Conservation (phyloP, 2,329 filamentous ascomycete species). For the Microdochium trichocladiopsis region DNA sequence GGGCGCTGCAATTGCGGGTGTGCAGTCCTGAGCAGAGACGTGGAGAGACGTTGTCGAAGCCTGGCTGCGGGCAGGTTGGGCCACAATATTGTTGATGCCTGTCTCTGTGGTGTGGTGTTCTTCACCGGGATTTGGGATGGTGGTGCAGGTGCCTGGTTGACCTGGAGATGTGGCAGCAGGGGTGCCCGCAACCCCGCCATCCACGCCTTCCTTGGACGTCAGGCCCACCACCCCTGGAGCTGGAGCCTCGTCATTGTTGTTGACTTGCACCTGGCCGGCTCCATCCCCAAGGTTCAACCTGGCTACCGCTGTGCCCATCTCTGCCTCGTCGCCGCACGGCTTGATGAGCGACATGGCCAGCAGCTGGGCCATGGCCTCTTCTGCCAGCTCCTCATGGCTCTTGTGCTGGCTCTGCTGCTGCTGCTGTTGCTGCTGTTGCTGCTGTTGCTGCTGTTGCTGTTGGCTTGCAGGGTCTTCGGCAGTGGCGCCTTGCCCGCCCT, state of each 20-base stretch:
- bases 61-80: neutral
- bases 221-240: no score
- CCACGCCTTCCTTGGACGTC: no score
- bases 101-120: neutral
- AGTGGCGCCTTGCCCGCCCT: neutral
- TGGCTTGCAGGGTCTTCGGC: neutral
- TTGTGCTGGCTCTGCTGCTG: no score
- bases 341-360: neutral
- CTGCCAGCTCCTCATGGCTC: neutral
- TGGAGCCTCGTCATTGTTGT: neutral
- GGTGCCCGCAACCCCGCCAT: neutral
- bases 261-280: neutral
- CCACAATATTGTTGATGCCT: neutral
- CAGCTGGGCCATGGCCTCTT: neutral
- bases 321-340: neutral
- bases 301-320: no score
- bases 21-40: neutral
- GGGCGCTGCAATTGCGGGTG: neutral
- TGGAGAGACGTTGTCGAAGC: neutral
- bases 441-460: neutral
- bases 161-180: neutral
- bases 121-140: neutral
- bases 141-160: neutral
- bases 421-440: no score
- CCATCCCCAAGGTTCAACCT: no score